Percentiles rank a stretch among this genome's conserved stretches.
Evolutionary conservation across 2,329 filamentous ascomycete genomes (phyloP).

Genomic region (Trichophyton rubrum): DNA sequence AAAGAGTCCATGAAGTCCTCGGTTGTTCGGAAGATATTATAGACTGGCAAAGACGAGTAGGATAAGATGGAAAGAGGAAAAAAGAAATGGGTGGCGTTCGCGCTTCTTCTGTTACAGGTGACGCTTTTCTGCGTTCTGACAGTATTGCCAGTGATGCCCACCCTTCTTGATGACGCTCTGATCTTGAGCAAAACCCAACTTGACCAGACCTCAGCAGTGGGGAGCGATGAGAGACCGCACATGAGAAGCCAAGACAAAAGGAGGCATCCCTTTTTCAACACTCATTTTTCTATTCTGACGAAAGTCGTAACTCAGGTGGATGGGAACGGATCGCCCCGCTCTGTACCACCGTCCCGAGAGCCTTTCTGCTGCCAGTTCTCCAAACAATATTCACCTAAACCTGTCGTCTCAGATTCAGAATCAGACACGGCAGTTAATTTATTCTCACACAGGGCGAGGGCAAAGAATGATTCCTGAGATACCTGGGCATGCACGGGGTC

Average conservation of each 20-base stretch:
- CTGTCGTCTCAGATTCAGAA: background rate
- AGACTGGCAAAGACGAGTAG: background rate
- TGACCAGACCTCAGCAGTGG: background rate
- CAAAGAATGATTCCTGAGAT: background rate
- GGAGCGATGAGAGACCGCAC: background rate
- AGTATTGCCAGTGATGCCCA: background rate
- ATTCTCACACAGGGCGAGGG: background rate
- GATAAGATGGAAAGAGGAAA: background rate
- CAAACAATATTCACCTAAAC: background rate
- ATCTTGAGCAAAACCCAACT: background rate
- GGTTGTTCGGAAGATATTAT: background rate
- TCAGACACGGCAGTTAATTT: constrained; percentile 2
- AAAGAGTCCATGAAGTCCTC: background rate
- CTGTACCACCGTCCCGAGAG: background rate
- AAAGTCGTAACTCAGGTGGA: background rate
- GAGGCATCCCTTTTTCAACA: background rate
- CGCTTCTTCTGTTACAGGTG: background rate
- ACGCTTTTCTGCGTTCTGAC: background rate
- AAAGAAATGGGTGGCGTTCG: background rate
- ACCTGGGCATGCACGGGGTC: background rate
- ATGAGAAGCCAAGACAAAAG: background rate
- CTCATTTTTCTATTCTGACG: background rate
- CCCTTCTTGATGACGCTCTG: background rate
- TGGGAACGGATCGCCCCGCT: constrained; percentile 1
- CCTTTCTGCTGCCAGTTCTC: background rate